Evolutionary conservation across 2,329 filamentous ascomycete species (phyloP), one percentile per base, ranked within the genome.

Genomic region (Spiromastix sp.): DNA sequence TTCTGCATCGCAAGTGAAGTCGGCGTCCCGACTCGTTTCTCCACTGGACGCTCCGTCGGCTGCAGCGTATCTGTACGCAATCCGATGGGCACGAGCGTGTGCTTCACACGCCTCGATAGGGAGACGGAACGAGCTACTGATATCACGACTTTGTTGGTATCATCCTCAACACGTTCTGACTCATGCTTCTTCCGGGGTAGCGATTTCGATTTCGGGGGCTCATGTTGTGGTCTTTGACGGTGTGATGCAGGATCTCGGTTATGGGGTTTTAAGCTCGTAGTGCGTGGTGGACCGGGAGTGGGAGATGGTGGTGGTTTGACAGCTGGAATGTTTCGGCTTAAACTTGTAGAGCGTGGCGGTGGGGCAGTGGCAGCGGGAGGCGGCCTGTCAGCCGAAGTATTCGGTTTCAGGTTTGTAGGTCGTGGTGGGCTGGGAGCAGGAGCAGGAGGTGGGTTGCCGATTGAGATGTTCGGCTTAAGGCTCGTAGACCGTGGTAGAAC

Each of bases 41-140:
- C 45, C 1, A 56, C 46, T 13, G 54, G 42, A 7, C 54, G 45
- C 38, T 59, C 57, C 15, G 37, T 24, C 20, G 44, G 41, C 26
- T 40, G 44, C 15, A 50, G 34, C 11, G 48, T 48, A 29, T 49
- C 49, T 3, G 42, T 30, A 7, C 48, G 44, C 10, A n/a, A 10
- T 25, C 49, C 43, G 9, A 61, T 49, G 0, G 60, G 58, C 5
- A 63, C 55, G 5, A 63, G 42, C n/a, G 59, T 41, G 35, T 61
- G 56, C 26, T 48, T 53, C 19, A 48, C 57, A 6, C 51, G 51
- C 20, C 46, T 48, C 1, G 54, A 54, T 1, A 63, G 51, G 6
- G 58, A 61, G 6, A 64, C 44, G 4, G 60, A 61, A 18, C 58
- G 48, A 3, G 60, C 60, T 22, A 56, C 49, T 3, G 59, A 61